Percentiles rank a stretch among this genome's conserved stretches.
Conservation (phyloP, 169 alveolate species). For the Plasmodium sp. region DNA sequence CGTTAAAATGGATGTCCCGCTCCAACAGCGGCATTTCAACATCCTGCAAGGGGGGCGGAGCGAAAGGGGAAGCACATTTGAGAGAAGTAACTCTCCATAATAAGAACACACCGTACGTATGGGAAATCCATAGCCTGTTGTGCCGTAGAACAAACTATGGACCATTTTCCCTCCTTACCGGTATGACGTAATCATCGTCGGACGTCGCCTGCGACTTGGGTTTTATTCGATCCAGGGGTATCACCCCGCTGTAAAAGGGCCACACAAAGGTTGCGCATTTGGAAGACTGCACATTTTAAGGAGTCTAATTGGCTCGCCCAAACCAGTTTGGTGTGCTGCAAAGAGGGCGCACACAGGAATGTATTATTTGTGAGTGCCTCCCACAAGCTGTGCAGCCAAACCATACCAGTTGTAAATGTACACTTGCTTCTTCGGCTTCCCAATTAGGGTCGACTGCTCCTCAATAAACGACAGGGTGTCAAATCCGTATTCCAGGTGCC, state of each 20-base stretch:
- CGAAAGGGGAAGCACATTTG: background rate
- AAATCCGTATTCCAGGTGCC: constrained; percentile 85
- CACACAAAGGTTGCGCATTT: background rate
- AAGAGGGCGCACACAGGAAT: background rate
- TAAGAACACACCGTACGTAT: background rate
- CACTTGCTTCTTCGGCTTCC: constrained; percentile 85
- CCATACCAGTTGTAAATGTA: constrained; percentile 84
- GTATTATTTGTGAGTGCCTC: background rate
- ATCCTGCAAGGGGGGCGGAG: background rate
- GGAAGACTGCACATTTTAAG: background rate
- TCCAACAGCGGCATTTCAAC: constrained; percentile 68
- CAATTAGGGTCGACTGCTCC: constrained; percentile 84
- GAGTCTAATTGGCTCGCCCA: background rate
- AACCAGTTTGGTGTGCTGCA: background rate
- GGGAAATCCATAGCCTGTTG: background rate
- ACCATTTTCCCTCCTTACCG: constrained; percentile 15
- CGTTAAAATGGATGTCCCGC: constrained; percentile 41
- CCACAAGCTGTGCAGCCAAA: background rate
- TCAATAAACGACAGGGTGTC: constrained; percentile 86
- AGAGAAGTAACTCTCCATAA: background rate
- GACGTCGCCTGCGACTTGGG: constrained; percentile 29
- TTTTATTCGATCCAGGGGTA: constrained; percentile 60
- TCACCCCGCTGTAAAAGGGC: constrained; percentile 25
- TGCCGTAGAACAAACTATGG: background rate
- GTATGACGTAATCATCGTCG: constrained; percentile 60